Conservation (phyloP, 192 early-diverging fungal genomes). For the Backusella sp. region DNA sequence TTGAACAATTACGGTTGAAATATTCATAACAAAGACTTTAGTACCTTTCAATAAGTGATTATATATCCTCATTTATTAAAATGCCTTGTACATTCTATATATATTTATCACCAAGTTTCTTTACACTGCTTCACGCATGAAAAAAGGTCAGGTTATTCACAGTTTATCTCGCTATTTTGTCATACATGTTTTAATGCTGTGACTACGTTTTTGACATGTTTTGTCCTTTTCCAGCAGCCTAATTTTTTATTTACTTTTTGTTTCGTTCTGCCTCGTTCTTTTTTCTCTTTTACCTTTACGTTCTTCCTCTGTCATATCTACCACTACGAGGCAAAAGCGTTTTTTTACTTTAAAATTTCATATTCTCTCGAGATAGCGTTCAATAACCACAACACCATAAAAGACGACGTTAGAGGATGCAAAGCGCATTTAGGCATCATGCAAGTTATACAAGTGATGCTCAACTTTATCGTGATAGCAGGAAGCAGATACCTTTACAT, state of each 20-base stretch:
- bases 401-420: neutral
- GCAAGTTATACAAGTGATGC: neutral
- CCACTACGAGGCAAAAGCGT: neutral
- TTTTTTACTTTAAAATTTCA: neutral
- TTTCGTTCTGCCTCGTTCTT: neutral
- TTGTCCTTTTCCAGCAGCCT: neutral
- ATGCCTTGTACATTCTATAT: neutral
- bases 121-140: neutral
- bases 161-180: neutral
- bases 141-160: neutral
- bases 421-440: neutral
- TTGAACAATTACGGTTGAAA: no score
- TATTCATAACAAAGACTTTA: no score
- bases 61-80: no score
- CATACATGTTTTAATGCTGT: neutral
- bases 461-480: conserved; percentile 1
- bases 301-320: neutral
- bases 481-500: neutral
- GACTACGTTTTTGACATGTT: conserved; percentile 10
- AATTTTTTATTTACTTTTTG: neutral
- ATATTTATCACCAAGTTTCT: neutral
- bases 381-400: neutral
- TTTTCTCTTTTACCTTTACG: neutral
- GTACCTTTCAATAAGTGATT: no score
- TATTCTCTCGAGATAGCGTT: neutral